Percentiles rank a stretch among this genome's conserved stretches.
These are phyloP conservation scores for Suaeda aralocaspica DNA, from an alignment of 148 eudicot species.

Conservation along the genomic window DNA sequence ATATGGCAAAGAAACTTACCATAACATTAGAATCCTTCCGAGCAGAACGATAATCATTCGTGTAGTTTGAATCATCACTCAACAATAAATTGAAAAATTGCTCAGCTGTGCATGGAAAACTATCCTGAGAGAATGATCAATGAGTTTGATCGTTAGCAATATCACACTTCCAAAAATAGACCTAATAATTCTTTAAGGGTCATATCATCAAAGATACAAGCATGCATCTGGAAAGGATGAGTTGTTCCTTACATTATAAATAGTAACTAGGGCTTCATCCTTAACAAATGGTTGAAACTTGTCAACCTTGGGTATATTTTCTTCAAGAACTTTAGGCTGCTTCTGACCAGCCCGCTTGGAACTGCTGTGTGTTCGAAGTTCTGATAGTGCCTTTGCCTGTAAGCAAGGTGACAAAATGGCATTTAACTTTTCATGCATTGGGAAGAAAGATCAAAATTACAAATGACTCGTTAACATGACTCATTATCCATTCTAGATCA, in stretches of 20 bases:
- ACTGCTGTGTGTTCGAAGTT: conserved; percentile 82
- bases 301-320: conserved; percentile 42
- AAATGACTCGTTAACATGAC: not conserved
- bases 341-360: conserved; percentile 46
- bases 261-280: conserved; percentile 64
- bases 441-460: not conserved
- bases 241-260: conserved; percentile 52
- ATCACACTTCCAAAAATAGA: not conserved
- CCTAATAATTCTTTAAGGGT: not conserved
- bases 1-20: conserved; percentile 31
- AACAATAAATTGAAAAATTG: conserved; percentile 67
- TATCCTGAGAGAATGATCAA: conserved; percentile 44
- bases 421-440: not conserved
- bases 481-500: not conserved
- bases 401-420: conserved; percentile 11
- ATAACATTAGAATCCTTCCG: conserved; percentile 75
- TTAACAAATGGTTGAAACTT: conserved; percentile 75
- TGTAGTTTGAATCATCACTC: conserved; percentile 63
- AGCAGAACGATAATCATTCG: conserved; percentile 60
- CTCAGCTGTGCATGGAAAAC: conserved; percentile 71
- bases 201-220: not conserved
- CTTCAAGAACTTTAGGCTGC: conserved; percentile 46
- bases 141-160: conserved; percentile 3
- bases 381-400: conserved; percentile 81
- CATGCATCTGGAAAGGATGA: not conserved